Conservation (phyloP, 2,329 filamentous ascomycete genomes). For the Ustulina deusta region DNA sequence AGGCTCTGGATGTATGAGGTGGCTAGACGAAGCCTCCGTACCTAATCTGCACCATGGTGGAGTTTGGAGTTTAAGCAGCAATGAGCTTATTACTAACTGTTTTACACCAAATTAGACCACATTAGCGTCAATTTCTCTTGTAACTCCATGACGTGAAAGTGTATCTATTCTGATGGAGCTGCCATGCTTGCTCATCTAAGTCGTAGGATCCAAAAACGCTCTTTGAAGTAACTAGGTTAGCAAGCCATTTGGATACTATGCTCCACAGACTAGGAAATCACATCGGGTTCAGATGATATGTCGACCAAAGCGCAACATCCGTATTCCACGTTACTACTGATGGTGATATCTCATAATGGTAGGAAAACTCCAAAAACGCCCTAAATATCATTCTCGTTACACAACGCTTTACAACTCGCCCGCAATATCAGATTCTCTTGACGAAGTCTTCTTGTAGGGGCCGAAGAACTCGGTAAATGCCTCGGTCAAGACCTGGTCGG, state of each 20-base stretch:
- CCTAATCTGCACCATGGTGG: slow-evolving; percentile 34
- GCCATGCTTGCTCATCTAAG: background rate
- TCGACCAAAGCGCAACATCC: background rate
- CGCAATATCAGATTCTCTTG: background rate
- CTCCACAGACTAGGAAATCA: background rate
- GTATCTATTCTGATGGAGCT: background rate
- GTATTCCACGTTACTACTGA: slow-evolving; percentile 18
- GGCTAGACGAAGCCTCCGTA: slow-evolving; percentile 16
- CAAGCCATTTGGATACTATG: background rate
- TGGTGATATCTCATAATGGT: slow-evolving; percentile 25
- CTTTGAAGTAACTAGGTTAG: background rate
- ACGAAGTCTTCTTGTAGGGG: slow-evolving; percentile 54
- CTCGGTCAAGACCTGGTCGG: slow-evolving; percentile 72
- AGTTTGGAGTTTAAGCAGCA: slow-evolving; percentile 35
- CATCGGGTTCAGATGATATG: background rate
- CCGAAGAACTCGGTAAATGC: slow-evolving; percentile 77
- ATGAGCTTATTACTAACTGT: slow-evolving; percentile 6
- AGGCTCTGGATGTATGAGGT: slow-evolving; percentile 60
- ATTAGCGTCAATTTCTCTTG: background rate
- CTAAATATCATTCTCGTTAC: slow-evolving; percentile 1
- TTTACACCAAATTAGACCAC: background rate
- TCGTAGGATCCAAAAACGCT: background rate
- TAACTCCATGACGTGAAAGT: background rate
- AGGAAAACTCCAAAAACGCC: slow-evolving; percentile 32
- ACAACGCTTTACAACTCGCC: slow-evolving; percentile 31